These are phyloP conservation scores for Penicillium coprophilum DNA, from an alignment of 495 filamentous ascomycete species.

Conservation along the genomic window DNA sequence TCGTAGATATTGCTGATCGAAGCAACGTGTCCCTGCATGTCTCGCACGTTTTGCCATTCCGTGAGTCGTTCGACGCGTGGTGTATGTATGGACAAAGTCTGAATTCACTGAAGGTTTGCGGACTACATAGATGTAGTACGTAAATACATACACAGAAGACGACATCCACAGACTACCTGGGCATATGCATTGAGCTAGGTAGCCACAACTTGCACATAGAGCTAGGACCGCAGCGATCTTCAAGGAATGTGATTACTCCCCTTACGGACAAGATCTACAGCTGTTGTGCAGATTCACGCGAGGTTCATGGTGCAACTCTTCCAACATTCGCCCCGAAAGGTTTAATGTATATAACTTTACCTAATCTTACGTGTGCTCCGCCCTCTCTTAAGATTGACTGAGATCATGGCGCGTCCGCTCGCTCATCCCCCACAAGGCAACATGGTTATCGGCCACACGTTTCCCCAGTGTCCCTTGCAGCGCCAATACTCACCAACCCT, in stretches of 20 bases:
- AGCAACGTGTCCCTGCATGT: slow-evolving; percentile 22
- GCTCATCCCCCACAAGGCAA: slow-evolving; percentile 26
- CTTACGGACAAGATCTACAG: slow-evolving; percentile 22
- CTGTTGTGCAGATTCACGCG: slow-evolving; percentile 20
- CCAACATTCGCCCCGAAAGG: slow-evolving; percentile 12
- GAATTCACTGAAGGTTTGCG: slow-evolving; percentile 6
- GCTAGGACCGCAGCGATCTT: slow-evolving; percentile 10
- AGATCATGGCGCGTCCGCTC: slow-evolving; percentile 18
- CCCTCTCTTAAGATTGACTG: not conserved
- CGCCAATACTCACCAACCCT: slow-evolving; percentile 30
- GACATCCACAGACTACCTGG: not conserved
- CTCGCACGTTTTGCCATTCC: slow-evolving; percentile 24
- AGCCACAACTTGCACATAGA: slow-evolving; percentile 10
- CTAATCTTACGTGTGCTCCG: not conserved
- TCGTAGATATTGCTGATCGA: not conserved
- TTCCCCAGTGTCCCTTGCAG: slow-evolving; percentile 47
- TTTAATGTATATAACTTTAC: slow-evolving; percentile 7
- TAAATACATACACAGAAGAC: not conserved
- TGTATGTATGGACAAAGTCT: slow-evolving; percentile 7
- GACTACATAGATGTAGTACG: not conserved
- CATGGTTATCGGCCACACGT: slow-evolving; percentile 21
- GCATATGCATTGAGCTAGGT: slow-evolving; percentile 1
- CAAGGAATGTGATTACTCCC: slow-evolving; percentile 24
- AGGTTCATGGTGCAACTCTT: slow-evolving; percentile 24
- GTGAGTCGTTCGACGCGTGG: slow-evolving; percentile 18